Evolutionary conservation across 2,329 filamentous ascomycete genomes (phyloP).

Genomic region (Drechslerella dactyloides): DNA sequence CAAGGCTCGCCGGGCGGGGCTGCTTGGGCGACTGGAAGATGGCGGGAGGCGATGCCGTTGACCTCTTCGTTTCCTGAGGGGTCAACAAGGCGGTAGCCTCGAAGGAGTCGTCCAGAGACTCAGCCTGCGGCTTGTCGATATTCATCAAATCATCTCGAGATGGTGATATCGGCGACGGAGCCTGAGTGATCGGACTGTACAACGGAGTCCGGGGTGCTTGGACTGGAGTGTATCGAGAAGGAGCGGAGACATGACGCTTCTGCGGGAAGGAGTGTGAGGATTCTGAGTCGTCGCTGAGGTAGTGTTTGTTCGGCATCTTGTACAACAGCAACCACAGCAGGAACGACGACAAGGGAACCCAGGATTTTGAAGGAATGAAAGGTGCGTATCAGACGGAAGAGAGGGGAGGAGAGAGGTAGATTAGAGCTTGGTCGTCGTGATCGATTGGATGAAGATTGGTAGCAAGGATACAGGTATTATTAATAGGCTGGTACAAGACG

Average conservation of each 20-base stretch:
- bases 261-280: constrained; percentile 34
- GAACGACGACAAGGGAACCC: constrained; percentile 2
- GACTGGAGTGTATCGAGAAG: constrained; percentile 43
- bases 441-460: constrained; percentile 28
- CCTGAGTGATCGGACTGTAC: constrained; percentile 47
- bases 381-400: not conserved
- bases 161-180: constrained; percentile 48
- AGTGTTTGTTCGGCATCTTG: constrained; percentile 50
- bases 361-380: not conserved
- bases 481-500: constrained; percentile 13
- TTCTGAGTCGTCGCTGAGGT: constrained; percentile 28
- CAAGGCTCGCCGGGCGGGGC: constrained; percentile 36
- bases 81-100: constrained; percentile 40
- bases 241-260: constrained; percentile 49
- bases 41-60: constrained; percentile 42
- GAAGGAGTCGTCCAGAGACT: constrained; percentile 35
- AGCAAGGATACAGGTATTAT: constrained; percentile 30
- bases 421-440: constrained; percentile 25
- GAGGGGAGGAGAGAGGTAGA: not conserved
- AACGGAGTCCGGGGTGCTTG: constrained; percentile 40
- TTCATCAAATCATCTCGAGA: constrained; percentile 42
- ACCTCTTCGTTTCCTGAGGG: constrained; percentile 48
- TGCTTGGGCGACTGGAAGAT: constrained; percentile 43
- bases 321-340: constrained; percentile 2
- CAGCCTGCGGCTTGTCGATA: constrained; percentile 32